These are phyloP conservation scores for Paxillus involutus DNA, from an alignment of 768 basidiomycete genomes.

Conservation along the genomic window DNA sequence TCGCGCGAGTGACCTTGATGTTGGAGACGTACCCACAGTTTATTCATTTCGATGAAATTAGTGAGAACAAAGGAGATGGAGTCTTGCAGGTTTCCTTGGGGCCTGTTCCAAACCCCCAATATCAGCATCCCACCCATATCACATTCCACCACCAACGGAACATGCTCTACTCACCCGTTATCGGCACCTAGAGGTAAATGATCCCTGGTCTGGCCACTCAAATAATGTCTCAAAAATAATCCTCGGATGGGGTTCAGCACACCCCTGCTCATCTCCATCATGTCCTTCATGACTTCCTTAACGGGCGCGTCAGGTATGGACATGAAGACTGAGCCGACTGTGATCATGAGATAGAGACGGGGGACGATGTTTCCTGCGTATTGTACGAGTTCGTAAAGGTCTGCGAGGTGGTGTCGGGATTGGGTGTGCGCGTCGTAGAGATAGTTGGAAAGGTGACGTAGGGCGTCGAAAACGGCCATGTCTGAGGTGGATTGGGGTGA, in stretches of 20 bases:
- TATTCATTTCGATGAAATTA: constrained; percentile 99
- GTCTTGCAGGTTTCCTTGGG: constrained; percentile 88
- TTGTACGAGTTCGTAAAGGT: constrained; percentile 99
- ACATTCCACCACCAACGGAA: not conserved
- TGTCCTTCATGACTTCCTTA: constrained; percentile 99
- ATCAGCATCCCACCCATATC: not conserved
- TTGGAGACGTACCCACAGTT: constrained; percentile 97
- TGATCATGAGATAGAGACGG: constrained; percentile 96
- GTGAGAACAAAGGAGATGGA: constrained; percentile 95
- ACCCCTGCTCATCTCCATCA: constrained; percentile 99
- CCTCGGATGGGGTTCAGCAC: constrained; percentile 97
- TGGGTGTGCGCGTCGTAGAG: constrained; percentile 94
- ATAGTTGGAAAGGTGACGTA: constrained; percentile 93
- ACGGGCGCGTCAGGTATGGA: constrained; percentile 95
- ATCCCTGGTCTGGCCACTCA: constrained; percentile 95
- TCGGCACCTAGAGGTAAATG: constrained; percentile 89
- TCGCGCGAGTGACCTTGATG: constrained; percentile 98
- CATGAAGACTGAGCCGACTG: constrained; percentile 99
- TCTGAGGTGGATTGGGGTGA: constrained; percentile 46
- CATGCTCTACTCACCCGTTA: constrained; percentile 57
- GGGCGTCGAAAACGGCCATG: constrained; percentile 98
- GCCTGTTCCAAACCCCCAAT: constrained; percentile 42
- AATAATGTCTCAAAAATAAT: constrained; percentile 92
- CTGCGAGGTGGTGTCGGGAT: constrained; percentile 92
- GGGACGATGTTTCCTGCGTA: constrained; percentile 97